These are phyloP conservation scores for Aphanomyces cochlioides DNA, from an alignment of 352 stramenopile genomes.

Conservation along the genomic window DNA sequence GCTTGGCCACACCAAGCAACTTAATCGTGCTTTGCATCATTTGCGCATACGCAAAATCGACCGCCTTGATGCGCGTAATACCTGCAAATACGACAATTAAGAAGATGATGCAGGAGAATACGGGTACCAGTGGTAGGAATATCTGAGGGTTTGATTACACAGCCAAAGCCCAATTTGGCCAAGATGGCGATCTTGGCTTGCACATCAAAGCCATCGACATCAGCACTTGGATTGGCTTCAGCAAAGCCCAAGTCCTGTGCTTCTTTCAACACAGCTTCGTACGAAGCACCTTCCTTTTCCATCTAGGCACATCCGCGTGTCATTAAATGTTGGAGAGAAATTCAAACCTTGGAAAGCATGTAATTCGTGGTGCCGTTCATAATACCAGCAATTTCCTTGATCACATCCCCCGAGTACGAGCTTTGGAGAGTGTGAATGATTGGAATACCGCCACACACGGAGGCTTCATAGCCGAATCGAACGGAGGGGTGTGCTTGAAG, in stretches of 20 bases:
- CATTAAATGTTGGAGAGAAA: background rate
- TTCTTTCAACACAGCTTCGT: constrained; percentile 91
- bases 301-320: constrained; percentile 49
- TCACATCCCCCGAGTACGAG: constrained; percentile 89
- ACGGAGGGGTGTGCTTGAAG: constrained; percentile 72
- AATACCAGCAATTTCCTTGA: constrained; percentile 93
- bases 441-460: constrained; percentile 94
- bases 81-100: constrained; percentile 32
- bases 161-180: constrained; percentile 92
- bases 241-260: constrained; percentile 91
- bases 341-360: constrained; percentile 89
- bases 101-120: background rate
- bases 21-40: constrained; percentile 96
- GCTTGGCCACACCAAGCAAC: constrained; percentile 86
- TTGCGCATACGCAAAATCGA: constrained; percentile 96
- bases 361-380: constrained; percentile 98
- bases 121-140: constrained; percentile 79
- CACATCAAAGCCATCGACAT: constrained; percentile 95
- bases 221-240: constrained; percentile 92
- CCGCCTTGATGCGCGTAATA: constrained; percentile 87
- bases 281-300: constrained; percentile 89
- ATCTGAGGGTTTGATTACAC: constrained; percentile 75
- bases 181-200: constrained; percentile 95
- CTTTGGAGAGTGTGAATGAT: constrained; percentile 95
- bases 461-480: constrained; percentile 93